Evolutionary conservation across 345 rosid species (phyloP).

Genomic region (Aquilaria yunnanensis): DNA sequence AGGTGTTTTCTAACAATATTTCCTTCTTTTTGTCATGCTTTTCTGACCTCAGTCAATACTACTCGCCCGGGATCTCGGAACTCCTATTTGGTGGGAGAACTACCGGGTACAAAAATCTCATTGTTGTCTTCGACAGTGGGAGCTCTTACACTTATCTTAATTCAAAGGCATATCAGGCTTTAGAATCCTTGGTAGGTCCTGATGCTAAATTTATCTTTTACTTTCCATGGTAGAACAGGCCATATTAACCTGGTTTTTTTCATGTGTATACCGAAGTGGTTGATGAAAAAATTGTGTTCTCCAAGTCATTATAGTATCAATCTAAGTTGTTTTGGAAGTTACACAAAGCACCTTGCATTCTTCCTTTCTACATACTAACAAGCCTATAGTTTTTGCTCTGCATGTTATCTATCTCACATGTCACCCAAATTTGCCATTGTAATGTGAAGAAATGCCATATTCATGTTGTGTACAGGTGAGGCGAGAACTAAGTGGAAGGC

Average conservation of each 20-base stretch:
- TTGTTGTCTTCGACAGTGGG: conserved; percentile 66
- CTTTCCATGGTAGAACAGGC: too few relatives aligned
- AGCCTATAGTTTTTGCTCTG: too few relatives aligned
- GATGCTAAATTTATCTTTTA: neutral
- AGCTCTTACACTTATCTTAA: conserved; percentile 88
- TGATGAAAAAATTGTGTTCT: too few relatives aligned
- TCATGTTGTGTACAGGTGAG: conserved; percentile 32
- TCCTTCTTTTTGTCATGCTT: conserved; percentile 7
- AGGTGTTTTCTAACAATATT: conserved; percentile 6
- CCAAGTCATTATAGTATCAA: too few relatives aligned
- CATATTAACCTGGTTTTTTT: too few relatives aligned
- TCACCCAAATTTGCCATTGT: too few relatives aligned
- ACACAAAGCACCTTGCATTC: too few relatives aligned
- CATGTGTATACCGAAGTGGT: neutral
- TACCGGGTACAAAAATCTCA: conserved; percentile 55
- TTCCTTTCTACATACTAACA: too few relatives aligned
- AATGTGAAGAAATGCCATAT: neutral
- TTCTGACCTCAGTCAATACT: conserved; percentile 47
- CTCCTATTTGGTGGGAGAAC: conserved; percentile 54
- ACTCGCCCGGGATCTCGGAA: conserved; percentile 72
- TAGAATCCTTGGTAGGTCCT: conserved; percentile 45
- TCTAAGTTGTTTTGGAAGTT: too few relatives aligned
- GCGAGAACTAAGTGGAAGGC: conserved; percentile 41
- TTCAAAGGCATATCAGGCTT: conserved; percentile 52
- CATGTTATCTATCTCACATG: too few relatives aligned